phyloP scores from a whole-genome alignment of 1,284 basidiomycete genomes.

The Cutaneotrichosporon arboriforme region DNA sequence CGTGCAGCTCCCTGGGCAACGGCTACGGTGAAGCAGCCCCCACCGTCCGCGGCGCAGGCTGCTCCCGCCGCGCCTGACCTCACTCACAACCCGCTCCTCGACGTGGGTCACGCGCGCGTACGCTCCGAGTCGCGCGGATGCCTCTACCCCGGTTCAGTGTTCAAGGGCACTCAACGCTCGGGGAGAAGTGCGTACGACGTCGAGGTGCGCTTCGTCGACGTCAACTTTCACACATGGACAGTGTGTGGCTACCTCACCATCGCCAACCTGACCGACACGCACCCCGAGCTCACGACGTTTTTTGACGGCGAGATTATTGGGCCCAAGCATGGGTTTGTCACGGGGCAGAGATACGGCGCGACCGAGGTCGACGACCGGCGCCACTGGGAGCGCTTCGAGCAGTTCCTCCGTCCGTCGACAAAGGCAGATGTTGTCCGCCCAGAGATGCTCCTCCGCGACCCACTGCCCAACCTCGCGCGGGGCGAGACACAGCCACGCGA shows the following conservation, averaged over 20 bases:
- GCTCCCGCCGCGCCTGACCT: conserved; percentile 2
- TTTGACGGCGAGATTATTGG: conserved; percentile 93
- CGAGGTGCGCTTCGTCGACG: conserved; percentile 71
- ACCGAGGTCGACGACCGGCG: conserved; percentile 80
- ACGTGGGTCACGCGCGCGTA: conserved; percentile 68
- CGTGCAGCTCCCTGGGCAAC: conserved; percentile 31
- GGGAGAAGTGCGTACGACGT: conserved; percentile 81
- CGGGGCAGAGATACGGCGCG: conserved; percentile 70
- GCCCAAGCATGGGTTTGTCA: conserved; percentile 73
- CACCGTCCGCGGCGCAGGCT: background rate
- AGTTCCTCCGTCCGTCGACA: conserved; percentile 65
- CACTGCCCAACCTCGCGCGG: conserved; percentile 25
- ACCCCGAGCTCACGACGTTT: conserved; percentile 84
- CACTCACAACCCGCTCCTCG: conserved; percentile 57
- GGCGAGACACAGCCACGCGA: conserved; percentile 34
- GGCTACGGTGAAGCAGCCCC: background rate
- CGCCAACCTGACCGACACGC: conserved; percentile 78
- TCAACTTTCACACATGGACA: conserved; percentile 70
- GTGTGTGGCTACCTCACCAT: conserved; percentile 85
- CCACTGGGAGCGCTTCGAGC: conserved; percentile 85
- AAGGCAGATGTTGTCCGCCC: conserved; percentile 61
- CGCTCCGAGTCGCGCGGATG: conserved; percentile 70
- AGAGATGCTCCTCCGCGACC: conserved; percentile 63
- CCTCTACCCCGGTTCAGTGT: conserved; percentile 70
- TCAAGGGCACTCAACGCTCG: conserved; percentile 74